These are phyloP conservation scores for Scytalidium sp. DNA, from an alignment of 2,329 filamentous ascomycete genomes.

Conservation along the genomic window DNA sequence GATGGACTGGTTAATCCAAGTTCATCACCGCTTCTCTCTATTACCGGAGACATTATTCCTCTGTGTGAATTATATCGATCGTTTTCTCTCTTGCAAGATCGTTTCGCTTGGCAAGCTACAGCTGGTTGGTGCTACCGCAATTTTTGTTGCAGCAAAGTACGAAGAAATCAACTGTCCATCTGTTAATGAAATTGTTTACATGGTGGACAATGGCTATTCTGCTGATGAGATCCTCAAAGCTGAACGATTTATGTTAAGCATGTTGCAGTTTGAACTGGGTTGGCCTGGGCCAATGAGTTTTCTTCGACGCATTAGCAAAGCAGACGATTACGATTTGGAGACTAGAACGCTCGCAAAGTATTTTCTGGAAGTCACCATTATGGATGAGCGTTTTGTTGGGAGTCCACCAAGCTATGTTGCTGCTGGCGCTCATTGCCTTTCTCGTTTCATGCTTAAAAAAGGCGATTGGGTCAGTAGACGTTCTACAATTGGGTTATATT, in stretches of 20 bases:
- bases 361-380: constrained; percentile 92
- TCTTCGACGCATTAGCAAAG: constrained; percentile 93
- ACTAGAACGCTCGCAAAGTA: constrained; percentile 96
- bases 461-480: constrained; percentile 78
- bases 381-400: constrained; percentile 96
- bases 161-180: constrained; percentile 99
- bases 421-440: constrained; percentile 88
- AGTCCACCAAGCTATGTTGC: constrained; percentile 87
- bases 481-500: background rate
- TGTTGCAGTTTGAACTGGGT: constrained; percentile 92
- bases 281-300: constrained; percentile 99
- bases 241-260: constrained; percentile 96
- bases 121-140: constrained; percentile 90
- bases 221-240: constrained; percentile 94
- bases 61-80: constrained; percentile 94
- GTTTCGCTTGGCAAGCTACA: constrained; percentile 94
- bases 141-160: constrained; percentile 96
- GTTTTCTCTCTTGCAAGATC: constrained; percentile 91
- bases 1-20: constrained; percentile 98
- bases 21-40: constrained; percentile 86
- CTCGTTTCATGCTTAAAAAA: constrained; percentile 84
- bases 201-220: constrained; percentile 92
- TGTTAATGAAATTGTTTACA: constrained; percentile 92
- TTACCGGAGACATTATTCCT: constrained; percentile 94
- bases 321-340: constrained; percentile 95